phyloP scores from a whole-genome alignment of 2,329 filamentous ascomycete species.

The Fusarium papillatum region DNA sequence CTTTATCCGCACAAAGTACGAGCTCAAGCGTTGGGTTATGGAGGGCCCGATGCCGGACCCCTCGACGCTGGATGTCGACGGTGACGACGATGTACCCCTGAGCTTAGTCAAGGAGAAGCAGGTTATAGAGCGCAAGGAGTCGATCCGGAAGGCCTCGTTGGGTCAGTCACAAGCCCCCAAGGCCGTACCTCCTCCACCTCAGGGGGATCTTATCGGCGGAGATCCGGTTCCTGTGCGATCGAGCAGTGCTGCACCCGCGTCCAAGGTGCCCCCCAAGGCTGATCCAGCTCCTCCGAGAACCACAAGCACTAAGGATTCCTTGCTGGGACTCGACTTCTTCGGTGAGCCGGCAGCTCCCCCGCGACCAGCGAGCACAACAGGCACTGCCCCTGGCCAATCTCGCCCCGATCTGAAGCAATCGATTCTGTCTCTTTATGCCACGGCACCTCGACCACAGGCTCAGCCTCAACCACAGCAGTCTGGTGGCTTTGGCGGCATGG shows the following conservation, averaged over 20 bases:
- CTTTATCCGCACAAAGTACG: slow-evolving; percentile 99
- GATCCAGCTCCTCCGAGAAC: slow-evolving; percentile 75
- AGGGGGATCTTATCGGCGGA: slow-evolving; percentile 87
- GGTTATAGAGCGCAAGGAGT: slow-evolving; percentile 71
- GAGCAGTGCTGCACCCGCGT: slow-evolving; percentile 79
- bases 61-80: slow-evolving; percentile 84
- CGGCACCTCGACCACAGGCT: slow-evolving; percentile 82
- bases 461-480: slow-evolving; percentile 64
- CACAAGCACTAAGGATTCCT: slow-evolving; percentile 86
- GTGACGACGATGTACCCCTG: slow-evolving; percentile 83
- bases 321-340: slow-evolving; percentile 94
- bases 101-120: slow-evolving; percentile 77
- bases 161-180: slow-evolving; percentile 55
- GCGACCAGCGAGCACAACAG: slow-evolving; percentile 85
- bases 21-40: slow-evolving; percentile 99
- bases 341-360: slow-evolving; percentile 80
- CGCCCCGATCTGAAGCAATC: slow-evolving; percentile 97
- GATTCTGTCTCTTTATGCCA: slow-evolving; percentile 94
- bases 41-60: slow-evolving; percentile 95
- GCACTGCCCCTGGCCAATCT: slow-evolving; percentile 75
- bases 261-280: slow-evolving; percentile 71
- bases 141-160: slow-evolving; percentile 71
- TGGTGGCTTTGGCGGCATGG: slow-evolving; percentile 76
- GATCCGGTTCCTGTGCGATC: slow-evolving; percentile 78
- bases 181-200: slow-evolving; percentile 56